Conservation (phyloP, 495 filamentous ascomycete species). For the Aspergillus incahuasiensis region DNA sequence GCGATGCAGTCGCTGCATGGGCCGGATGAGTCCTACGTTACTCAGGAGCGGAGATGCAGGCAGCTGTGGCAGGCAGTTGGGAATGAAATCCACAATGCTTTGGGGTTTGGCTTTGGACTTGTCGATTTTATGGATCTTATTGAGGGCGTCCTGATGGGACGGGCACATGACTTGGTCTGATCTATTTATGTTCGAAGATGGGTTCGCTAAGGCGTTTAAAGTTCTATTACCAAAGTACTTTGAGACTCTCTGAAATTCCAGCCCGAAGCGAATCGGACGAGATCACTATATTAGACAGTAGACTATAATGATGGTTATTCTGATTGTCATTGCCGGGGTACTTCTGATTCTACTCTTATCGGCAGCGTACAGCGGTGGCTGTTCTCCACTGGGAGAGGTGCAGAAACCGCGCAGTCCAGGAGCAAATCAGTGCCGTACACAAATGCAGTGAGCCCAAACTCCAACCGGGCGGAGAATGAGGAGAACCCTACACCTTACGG, state of each 20-base stretch:
- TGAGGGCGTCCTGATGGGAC: too few species aligned
- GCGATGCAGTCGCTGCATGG: background rate
- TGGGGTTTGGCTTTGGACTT: background rate
- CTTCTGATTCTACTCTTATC: constrained; percentile 18
- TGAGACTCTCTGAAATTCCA: too few species aligned
- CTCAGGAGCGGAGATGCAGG: background rate
- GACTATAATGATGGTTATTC: background rate
- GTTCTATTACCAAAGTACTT: too few species aligned
- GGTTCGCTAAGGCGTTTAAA: too few species aligned
- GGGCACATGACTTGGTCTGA: background rate
- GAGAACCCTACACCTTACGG: background rate
- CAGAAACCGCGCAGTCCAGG: constrained; percentile 24
- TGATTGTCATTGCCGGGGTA: background rate
- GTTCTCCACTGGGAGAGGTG: constrained; percentile 14
- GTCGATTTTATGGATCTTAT: background rate
- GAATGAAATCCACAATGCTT: background rate
- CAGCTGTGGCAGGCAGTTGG: background rate
- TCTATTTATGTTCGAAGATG: background rate
- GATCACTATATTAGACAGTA: background rate
- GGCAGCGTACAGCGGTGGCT: constrained; percentile 13
- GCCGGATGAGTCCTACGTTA: background rate
- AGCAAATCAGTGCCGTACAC: constrained; percentile 42
- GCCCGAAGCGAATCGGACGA: too few species aligned
- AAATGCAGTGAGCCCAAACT: constrained; percentile 18
- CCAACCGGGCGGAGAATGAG: constrained; percentile 2